These are phyloP conservation scores for Cryptosporidium parvum DNA, from an alignment of 169 alveolate species.

Conservation along the genomic window DNA sequence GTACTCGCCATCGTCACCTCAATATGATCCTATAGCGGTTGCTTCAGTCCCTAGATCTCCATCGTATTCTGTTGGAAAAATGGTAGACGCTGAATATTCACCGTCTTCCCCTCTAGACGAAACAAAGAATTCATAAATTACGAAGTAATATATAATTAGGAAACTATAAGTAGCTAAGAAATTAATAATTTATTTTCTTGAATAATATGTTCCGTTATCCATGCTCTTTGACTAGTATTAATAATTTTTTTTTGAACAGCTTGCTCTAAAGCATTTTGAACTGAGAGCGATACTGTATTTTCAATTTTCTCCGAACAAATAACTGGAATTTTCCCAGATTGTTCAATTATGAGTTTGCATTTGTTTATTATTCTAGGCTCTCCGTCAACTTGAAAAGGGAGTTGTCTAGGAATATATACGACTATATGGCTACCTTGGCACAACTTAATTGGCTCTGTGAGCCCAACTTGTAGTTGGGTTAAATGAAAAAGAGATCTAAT, in stretches of 20 bases:
- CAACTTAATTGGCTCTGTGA: slow-evolving; percentile 78
- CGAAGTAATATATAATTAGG: background rate
- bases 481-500: slow-evolving; percentile 82
- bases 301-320: slow-evolving; percentile 47
- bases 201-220: slow-evolving; percentile 52
- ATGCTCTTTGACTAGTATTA: slow-evolving; percentile 1
- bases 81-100: slow-evolving; percentile 66
- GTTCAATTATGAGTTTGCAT: slow-evolving; percentile 27
- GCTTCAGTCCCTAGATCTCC: slow-evolving; percentile 86
- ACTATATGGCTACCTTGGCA: slow-evolving; percentile 79
- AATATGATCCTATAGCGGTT: slow-evolving; percentile 88
- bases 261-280: slow-evolving; percentile 52
- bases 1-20: slow-evolving; percentile 88
- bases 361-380: slow-evolving; percentile 79
- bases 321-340: slow-evolving; percentile 51
- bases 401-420: slow-evolving; percentile 72
- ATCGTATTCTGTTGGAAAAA: slow-evolving; percentile 46
- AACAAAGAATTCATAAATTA: background rate
- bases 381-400: slow-evolving; percentile 81
- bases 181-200: slow-evolving; percentile 40
- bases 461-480: slow-evolving; percentile 83
- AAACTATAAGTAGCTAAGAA: slow-evolving; percentile 14
- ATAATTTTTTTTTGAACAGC: slow-evolving; percentile 57
- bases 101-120: slow-evolving; percentile 60
- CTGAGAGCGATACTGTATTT: slow-evolving; percentile 42